phyloP scores from a whole-genome alignment of 164 flowering plant species.

The Chimonanthus praecox region DNA sequence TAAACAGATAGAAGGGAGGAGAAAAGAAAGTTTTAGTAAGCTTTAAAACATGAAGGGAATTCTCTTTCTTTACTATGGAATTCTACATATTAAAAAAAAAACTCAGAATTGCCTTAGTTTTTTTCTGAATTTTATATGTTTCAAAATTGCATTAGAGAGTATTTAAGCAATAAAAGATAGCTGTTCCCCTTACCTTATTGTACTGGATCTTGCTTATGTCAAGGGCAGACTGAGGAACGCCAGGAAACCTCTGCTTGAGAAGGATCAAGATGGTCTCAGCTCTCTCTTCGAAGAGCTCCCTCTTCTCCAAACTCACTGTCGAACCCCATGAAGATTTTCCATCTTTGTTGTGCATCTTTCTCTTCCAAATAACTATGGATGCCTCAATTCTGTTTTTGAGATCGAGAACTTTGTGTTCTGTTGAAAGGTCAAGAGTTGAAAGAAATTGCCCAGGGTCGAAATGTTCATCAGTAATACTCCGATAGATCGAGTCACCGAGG shows the following conservation, averaged over 20 bases:
- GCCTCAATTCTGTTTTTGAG: conserved; percentile 86
- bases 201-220: conserved; percentile 80
- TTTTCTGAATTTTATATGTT: too few species aligned
- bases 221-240: conserved; percentile 74
- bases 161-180: not conserved
- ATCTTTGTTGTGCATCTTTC: conserved; percentile 78
- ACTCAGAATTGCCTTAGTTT: too few species aligned
- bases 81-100: too few species aligned
- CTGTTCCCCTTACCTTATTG: conserved; percentile 43
- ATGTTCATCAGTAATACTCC: conserved; percentile 67
- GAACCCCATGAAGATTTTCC: conserved; percentile 76
- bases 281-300: conserved; percentile 92
- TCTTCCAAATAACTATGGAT: conserved; percentile 76
- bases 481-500: conserved; percentile 74
- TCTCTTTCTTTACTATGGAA: too few species aligned
- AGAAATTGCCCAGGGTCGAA: conserved; percentile 76
- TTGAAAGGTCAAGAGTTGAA: conserved; percentile 51
- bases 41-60: too few species aligned
- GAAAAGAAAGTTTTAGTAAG: too few species aligned
- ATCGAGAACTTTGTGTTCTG: conserved; percentile 79
- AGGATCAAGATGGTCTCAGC: conserved; percentile 74
- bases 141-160: not conserved
- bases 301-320: conserved; percentile 69
- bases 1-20: too few species aligned
- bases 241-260: conserved; percentile 79